Evolutionary conservation across 2,329 filamentous ascomycete genomes (phyloP), one percentile per base, ranked within the genome.

Genomic region (Rosellinia necatrix): DNA sequence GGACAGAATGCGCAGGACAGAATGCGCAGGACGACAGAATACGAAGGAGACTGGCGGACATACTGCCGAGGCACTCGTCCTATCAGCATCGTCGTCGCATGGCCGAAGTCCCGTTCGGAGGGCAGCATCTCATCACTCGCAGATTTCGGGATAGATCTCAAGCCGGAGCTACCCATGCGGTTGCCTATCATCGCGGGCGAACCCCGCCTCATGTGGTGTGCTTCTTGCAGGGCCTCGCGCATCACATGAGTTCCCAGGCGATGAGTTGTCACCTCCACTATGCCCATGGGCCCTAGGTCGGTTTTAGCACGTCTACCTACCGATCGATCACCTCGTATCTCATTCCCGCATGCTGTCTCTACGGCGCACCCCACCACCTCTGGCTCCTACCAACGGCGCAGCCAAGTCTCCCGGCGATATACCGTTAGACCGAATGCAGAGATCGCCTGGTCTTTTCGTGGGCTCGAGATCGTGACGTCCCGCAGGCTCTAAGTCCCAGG

Each of bases 191-290:
- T 25, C 21, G 46, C 29, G 19, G 24, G 43, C 56, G 15, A 48
- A 47, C 59, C 41, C 58, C 59, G 51, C 56, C 49, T 41, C 24
- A 47, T 48, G 32, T 61, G 59, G 55, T 57, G 42, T 59, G 49
- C 53, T 56, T 59, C 52, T 59, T 61, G 56, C 56, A 54, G 59
- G 24, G 54, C 51, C 42, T 53, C 42, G 35, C 44, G 43, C 56
- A 59, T 61, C 59, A 61, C 59, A 61, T 61, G 59, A 61, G 59
- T 48, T 42, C 52, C 42, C 38, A 56, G 40, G 49, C 50, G 59
- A 59, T 59, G 59, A 53, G 56, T 56, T 61, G 56, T 59, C 59
- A 59, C 56, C 59, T 61, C 59, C 59, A 56, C 59, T 59, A 41
- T 49, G 48, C 46, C n/a, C 38, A 38, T 44, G 46, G 50, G 46